These are phyloP conservation scores for Diatrype stigma DNA, from an alignment of 2,329 filamentous ascomycete genomes.

Conservation along the genomic window DNA sequence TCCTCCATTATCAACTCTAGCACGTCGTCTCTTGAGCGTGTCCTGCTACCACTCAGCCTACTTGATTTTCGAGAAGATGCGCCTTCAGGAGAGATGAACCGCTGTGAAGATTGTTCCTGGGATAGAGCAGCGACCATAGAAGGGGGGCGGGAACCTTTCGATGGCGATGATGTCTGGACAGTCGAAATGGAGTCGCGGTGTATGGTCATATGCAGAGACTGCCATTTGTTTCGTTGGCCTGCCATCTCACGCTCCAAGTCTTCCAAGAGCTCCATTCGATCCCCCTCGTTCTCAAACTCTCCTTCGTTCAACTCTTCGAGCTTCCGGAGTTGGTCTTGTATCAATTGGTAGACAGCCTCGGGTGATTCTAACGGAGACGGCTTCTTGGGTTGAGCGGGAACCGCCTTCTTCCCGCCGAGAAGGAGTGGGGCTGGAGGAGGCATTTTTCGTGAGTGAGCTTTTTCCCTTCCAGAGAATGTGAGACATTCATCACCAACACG, in stretches of 20 bases:
- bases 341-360: conserved; percentile 42
- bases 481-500: conserved; percentile 56
- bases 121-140: conserved; percentile 18
- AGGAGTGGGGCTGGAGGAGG: conserved; percentile 54
- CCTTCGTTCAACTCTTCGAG: conserved; percentile 39
- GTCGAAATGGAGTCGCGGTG: conserved; percentile 48
- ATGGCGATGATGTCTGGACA: conserved; percentile 30
- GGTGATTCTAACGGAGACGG: conserved; percentile 52
- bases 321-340: conserved; percentile 48
- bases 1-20: conserved; percentile 32
- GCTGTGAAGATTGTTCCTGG: conserved; percentile 22
- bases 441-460: conserved; percentile 44
- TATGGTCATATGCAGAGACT: conserved; percentile 50
- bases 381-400: conserved; percentile 43
- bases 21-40: conserved; percentile 24
- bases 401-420: conserved; percentile 40
- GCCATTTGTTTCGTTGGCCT: conserved; percentile 56
- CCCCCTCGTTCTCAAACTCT: conserved; percentile 34
- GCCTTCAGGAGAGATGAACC: conserved; percentile 33
- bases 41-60: conserved; percentile 27
- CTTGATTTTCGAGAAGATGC: conserved; percentile 34
- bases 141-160: conserved; percentile 28
- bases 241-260: conserved; percentile 61
- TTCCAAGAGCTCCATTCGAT: conserved; percentile 47
- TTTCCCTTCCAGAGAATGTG: conserved; percentile 52